phyloP scores from a whole-genome alignment of 495 filamentous ascomycete genomes.

The Aspergillus ostianus region DNA sequence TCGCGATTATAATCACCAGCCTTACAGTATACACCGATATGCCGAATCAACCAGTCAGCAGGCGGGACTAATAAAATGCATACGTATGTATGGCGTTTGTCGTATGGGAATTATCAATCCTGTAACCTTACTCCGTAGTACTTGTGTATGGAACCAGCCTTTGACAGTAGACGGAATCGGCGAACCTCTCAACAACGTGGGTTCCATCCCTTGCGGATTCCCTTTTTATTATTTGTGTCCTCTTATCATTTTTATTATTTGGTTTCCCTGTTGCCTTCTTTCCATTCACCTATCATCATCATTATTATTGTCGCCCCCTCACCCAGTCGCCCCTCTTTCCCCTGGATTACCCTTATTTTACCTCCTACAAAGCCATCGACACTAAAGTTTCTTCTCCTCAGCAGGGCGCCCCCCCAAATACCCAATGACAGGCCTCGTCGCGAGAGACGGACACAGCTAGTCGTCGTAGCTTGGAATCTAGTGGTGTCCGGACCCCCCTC shows the following conservation, averaged over 20 bases:
- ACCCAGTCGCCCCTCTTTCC: neutral
- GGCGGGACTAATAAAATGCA: neutral
- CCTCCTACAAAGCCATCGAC: conserved; percentile 3
- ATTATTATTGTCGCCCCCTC: neutral
- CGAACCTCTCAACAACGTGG: conserved; percentile 17
- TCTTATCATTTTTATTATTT: conserved; percentile 5
- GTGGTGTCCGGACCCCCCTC: neutral
- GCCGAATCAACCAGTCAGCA: neutral
- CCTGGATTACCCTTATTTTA: neutral
- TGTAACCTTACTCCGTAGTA: neutral
- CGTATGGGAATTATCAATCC: neutral
- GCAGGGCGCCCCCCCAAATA: neutral
- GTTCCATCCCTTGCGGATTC: conserved; percentile 11
- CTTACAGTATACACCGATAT: neutral
- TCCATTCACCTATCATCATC: neutral
- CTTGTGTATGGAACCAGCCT: neutral
- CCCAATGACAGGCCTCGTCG: neutral
- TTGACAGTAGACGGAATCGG: neutral
- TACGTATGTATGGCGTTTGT: neutral
- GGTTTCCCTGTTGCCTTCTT: conserved; percentile 1
- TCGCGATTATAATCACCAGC: neutral
- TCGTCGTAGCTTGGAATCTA: conserved; percentile 4
- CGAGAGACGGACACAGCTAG: neutral
- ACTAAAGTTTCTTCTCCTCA: conserved; percentile 5
- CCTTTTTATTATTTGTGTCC: neutral